Conservation (phyloP, 768 basidiomycete species). For the Mycena alexandri region DNA sequence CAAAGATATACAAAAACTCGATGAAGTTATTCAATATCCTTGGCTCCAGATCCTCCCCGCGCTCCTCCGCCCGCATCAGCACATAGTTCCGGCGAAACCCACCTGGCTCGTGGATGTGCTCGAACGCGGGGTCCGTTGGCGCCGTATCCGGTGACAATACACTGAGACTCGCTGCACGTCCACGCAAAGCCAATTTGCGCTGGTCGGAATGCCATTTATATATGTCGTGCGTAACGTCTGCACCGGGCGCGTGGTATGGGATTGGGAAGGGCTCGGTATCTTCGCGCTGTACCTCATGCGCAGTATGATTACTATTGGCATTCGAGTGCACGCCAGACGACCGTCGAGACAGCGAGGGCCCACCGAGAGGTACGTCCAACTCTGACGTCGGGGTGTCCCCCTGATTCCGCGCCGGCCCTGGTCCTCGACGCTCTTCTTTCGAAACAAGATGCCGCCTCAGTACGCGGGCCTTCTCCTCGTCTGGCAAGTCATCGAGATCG, state of each 20-base stretch:
- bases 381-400: slow-evolving; percentile 40
- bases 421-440: slow-evolving; percentile 70
- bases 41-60: slow-evolving; percentile 67
- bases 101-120: slow-evolving; percentile 95
- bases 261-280: slow-evolving; percentile 86
- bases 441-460: slow-evolving; percentile 85
- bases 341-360: slow-evolving; percentile 40
- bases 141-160: slow-evolving; percentile 57
- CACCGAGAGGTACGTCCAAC: slow-evolving; percentile 46
- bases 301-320: not conserved
- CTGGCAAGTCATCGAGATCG: slow-evolving; percentile 73
- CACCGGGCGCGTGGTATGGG: slow-evolving; percentile 87
- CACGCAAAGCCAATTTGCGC: slow-evolving; percentile 68
- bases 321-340: slow-evolving; percentile 37
- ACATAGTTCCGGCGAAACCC: slow-evolving; percentile 95
- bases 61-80: slow-evolving; percentile 75
- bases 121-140: slow-evolving; percentile 80
- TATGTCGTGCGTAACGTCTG: slow-evolving; percentile 95
- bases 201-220: slow-evolving; percentile 95
- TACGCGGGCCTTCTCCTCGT: slow-evolving; percentile 88
- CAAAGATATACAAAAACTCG: slow-evolving; percentile 94
- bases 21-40: slow-evolving; percentile 87
- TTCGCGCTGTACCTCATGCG: slow-evolving; percentile 50
- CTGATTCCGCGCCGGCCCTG: slow-evolving; percentile 43
- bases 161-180: slow-evolving; percentile 79